Percentiles rank a stretch among this genome's conserved stretches.
Evolutionary conservation across 192 early-diverging fungal genomes (phyloP).

Genomic region (Umbelopsis vinacea): DNA sequence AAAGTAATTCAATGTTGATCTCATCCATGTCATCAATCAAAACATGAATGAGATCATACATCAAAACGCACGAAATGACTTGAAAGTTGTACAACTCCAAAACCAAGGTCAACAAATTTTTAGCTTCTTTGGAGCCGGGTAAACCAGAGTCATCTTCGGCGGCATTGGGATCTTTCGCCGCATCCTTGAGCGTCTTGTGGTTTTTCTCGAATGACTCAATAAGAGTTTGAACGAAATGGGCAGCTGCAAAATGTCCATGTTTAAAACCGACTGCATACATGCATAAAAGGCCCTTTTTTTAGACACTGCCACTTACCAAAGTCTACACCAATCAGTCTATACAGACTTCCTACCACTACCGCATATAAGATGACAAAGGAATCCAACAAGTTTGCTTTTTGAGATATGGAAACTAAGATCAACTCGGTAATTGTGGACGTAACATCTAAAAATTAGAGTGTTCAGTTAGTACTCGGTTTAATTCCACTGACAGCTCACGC

Average conservation of each 20-base stretch:
- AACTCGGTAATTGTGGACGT: conserved; percentile 82
- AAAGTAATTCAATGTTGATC: conserved; percentile 86
- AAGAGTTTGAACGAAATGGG: conserved; percentile 76
- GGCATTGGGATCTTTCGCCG: conserved; percentile 17
- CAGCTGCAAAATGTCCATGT: conserved; percentile 41
- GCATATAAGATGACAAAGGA: conserved; percentile 92
- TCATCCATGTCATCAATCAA: conserved; percentile 77
- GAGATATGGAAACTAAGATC: conserved; percentile 77
- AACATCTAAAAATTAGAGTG: conserved; percentile 62
- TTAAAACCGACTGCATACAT: conserved; percentile 23
- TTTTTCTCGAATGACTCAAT: conserved; percentile 72
- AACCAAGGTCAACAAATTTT: conserved; percentile 80
- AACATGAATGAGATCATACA: conserved; percentile 84
- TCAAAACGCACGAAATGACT: conserved; percentile 78
- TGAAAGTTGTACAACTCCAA: conserved; percentile 92
- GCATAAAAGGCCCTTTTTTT: background rate
- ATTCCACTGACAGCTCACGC: background rate
- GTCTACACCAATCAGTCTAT: conserved; percentile 84
- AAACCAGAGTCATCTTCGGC: conserved; percentile 43
- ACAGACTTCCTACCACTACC: conserved; percentile 80
- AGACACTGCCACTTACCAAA: conserved; percentile 57
- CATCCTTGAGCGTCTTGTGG: conserved; percentile 51
- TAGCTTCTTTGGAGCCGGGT: conserved; percentile 69
- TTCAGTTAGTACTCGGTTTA: background rate
- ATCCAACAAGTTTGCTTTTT: conserved; percentile 86